These are phyloP conservation scores for Rhodocollybia butyracea DNA, from an alignment of 768 basidiomycete species.

Conservation along the genomic window DNA sequence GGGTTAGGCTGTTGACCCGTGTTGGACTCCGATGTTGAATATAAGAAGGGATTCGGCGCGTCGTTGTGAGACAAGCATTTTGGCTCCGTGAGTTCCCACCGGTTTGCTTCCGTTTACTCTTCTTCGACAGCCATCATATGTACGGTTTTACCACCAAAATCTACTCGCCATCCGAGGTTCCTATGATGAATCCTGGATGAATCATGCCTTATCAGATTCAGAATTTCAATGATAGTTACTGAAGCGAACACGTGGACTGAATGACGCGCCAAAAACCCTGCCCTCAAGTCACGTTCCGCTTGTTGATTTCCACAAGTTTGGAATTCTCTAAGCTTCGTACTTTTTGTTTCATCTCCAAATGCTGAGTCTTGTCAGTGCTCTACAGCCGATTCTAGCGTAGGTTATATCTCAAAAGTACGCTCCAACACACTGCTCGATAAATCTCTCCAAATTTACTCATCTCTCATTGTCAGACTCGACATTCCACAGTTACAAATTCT, in stretches of 20 bases:
- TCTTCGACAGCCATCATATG: too few species aligned
- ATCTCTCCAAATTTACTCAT: not conserved
- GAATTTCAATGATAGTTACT: not conserved
- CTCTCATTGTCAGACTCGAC: not conserved
- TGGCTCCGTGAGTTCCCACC: too few species aligned
- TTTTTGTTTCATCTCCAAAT: not conserved
- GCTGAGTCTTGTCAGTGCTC: not conserved
- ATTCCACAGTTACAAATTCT: not conserved
- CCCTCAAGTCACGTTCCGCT: constrained; percentile 1
- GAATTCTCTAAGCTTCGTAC: not conserved
- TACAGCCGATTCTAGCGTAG: not conserved
- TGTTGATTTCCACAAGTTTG: constrained; percentile 2
- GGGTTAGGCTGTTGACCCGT: too few species aligned
- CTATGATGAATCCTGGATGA: too few species aligned
- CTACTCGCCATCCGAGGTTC: too few species aligned
- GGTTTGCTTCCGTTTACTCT: too few species aligned
- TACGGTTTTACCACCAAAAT: too few species aligned
- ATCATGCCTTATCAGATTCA: too few species aligned
- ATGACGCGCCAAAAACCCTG: not conserved
- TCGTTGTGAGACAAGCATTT: too few species aligned
- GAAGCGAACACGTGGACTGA: not conserved
- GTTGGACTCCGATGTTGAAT: too few species aligned
- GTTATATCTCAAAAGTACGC: not conserved
- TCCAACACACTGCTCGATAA: not conserved
- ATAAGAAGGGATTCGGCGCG: too few species aligned